phyloP scores from a whole-genome alignment of 805 yeast species.

The Nakazawaea siamensis region DNA sequence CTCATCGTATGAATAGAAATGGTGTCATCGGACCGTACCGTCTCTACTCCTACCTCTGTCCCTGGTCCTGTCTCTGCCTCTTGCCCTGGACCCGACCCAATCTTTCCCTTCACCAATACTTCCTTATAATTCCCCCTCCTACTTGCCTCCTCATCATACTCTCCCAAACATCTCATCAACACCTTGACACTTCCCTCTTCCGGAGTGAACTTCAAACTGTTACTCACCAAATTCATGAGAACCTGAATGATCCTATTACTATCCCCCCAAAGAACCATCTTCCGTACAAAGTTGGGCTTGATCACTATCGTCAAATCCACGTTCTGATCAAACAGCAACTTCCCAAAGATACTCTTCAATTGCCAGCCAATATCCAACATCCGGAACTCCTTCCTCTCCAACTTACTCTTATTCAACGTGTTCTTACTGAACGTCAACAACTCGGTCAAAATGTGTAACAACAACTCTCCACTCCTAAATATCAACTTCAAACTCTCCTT shows the following conservation, averaged over 20 bases:
- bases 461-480: conserved; percentile 83
- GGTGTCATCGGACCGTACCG: conserved; percentile 9
- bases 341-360: conserved; percentile 76
- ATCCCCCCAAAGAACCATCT: conserved; percentile 75
- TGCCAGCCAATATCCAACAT: conserved; percentile 78
- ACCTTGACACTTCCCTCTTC: conserved; percentile 76
- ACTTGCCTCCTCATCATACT: conserved; percentile 52
- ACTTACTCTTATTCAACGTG: conserved; percentile 72
- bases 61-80: not conserved
- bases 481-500: conserved; percentile 74
- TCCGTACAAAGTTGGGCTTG: conserved; percentile 51
- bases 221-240: conserved; percentile 86
- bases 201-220: conserved; percentile 88
- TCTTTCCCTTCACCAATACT: conserved; percentile 24
- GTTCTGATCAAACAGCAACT: conserved; percentile 68
- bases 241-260: conserved; percentile 86
- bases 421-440: conserved; percentile 87
- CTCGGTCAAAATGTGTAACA: conserved; percentile 85
- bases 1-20: conserved; percentile 19
- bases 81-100: not conserved
- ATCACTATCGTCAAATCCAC: conserved; percentile 59
- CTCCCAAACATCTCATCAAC: conserved; percentile 54
- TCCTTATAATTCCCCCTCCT: conserved; percentile 28
- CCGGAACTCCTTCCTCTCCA: conserved; percentile 78
- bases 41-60: not conserved